Percentiles rank a stretch among this genome's conserved stretches.
These are phyloP conservation scores for Chlamydomonas sphaeroides DNA, from an alignment of 139 green algal genomes.

Conservation along the genomic window DNA sequence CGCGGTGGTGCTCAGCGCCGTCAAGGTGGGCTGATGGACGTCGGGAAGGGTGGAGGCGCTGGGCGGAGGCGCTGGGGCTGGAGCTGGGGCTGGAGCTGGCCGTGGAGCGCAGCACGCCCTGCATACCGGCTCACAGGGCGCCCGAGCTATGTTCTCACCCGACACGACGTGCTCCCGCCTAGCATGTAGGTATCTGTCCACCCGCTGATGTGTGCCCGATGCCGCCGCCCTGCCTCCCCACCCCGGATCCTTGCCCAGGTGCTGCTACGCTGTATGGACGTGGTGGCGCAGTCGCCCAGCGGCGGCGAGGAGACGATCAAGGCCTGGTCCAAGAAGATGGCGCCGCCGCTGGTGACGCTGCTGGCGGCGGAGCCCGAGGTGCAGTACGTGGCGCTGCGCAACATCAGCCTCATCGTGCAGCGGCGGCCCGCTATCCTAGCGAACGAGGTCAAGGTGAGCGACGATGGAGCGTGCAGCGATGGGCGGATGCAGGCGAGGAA, in stretches of 20 bases:
- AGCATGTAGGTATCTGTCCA: no score
- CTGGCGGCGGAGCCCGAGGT: constrained; percentile 91
- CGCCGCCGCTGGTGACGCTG: constrained; percentile 96
- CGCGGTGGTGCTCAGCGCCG: constrained; percentile 95
- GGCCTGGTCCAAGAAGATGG: constrained; percentile 92
- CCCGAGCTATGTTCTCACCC: no score
- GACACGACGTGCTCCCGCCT: no score
- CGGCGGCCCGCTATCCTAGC: constrained; percentile 80
- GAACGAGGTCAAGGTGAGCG: constrained; percentile 96
- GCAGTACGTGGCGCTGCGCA: constrained; percentile 95
- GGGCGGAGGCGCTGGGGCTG: no score
- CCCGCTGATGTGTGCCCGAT: no score
- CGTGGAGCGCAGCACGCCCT: no score
- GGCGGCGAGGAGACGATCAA: constrained; percentile 74
- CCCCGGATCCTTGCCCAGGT: constrained; percentile 52
- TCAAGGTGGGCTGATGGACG: constrained; percentile 91
- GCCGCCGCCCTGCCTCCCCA: not conserved
- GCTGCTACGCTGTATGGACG: constrained; percentile 84
- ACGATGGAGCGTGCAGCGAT: no score
- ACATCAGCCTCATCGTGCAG: constrained; percentile 98
- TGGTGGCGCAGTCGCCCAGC: constrained; percentile 47
- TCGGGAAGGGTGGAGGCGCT: no score
- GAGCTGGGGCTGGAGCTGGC: no score
- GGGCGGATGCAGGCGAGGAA: no score
- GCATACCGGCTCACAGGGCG: no score